Evolutionary conservation across 805 yeast genomes (phyloP).

Genomic region (Saccharomycopsis lassenensis): DNA sequence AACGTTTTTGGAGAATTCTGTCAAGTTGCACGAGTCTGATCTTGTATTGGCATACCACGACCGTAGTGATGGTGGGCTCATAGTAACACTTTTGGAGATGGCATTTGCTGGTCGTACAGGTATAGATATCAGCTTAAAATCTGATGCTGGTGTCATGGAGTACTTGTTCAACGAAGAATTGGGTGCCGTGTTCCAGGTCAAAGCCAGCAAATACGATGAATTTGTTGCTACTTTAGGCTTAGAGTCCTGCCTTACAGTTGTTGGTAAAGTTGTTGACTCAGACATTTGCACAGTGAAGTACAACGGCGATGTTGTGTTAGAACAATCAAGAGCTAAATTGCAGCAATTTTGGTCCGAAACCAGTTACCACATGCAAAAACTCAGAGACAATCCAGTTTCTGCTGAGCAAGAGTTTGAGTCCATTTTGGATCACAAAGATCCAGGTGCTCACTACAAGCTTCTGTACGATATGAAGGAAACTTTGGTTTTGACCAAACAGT

Average conservation of each 20-base stretch:
- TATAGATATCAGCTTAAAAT: conserved; percentile 39
- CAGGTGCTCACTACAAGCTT: conserved; percentile 78
- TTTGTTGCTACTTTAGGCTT: too few species aligned
- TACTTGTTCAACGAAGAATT: conserved; percentile 84
- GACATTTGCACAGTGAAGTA: conserved; percentile 34
- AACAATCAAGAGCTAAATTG: conserved; percentile 49
- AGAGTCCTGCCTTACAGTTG: conserved; percentile 47
- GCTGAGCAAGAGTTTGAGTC: conserved; percentile 78
- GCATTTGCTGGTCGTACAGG: conserved; percentile 95
- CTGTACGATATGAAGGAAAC: conserved; percentile 53
- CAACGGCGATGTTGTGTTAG: conserved; percentile 37
- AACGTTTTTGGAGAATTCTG: conserved; percentile 56
- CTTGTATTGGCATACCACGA: conserved; percentile 86
- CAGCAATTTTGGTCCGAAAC: conserved; percentile 84
- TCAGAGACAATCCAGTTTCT: conserved; percentile 88
- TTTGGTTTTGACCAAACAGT: conserved; percentile 29
- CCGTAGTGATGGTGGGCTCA: conserved; percentile 91
- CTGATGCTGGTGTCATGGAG: conserved; percentile 35
- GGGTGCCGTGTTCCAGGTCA: conserved; percentile 91
- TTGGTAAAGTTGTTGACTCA: conserved; percentile 56
- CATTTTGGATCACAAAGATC: conserved; percentile 72
- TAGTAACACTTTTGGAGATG: conserved; percentile 84
- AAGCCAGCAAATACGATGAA: conserved; percentile 36
- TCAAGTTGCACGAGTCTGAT: conserved; percentile 59
- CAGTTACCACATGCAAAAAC: conserved; percentile 77